phyloP scores from a whole-genome alignment of 2,329 filamentous ascomycete genomes.

The Cercospora sesami region DNA sequence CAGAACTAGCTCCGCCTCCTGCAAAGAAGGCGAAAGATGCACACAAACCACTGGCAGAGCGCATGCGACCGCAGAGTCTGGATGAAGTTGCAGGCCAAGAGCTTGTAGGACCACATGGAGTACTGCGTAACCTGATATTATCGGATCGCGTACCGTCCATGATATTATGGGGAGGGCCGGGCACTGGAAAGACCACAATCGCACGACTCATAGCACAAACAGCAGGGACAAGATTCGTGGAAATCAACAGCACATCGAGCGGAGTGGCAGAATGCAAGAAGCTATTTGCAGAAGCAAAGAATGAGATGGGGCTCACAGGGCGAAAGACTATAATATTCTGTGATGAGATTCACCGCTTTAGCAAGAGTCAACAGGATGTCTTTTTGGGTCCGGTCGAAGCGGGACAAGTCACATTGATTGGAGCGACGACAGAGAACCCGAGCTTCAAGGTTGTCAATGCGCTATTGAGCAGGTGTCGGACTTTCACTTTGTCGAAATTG shows the following conservation, averaged over 20 bases:
- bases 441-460: conserved; percentile 90
- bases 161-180: conserved; percentile 85
- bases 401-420: conserved; percentile 86
- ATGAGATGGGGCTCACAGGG: conserved; percentile 76
- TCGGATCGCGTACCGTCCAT: conserved; percentile 85
- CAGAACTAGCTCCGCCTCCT: conserved; percentile 44
- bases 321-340: conserved; percentile 95
- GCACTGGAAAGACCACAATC: conserved; percentile 87
- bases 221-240: conserved; percentile 82
- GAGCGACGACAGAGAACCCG: conserved; percentile 95
- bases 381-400: conserved; percentile 90
- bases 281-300: conserved; percentile 79
- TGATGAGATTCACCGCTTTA: conserved; percentile 93
- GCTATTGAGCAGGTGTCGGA: conserved; percentile 82
- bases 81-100: conserved; percentile 91
- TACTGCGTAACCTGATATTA: conserved; percentile 83
- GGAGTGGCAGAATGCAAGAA: conserved; percentile 91
- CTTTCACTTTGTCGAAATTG: conserved; percentile 80
- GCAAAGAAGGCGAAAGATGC: conserved; percentile 68
- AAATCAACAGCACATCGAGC: conserved; percentile 90
- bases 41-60: conserved; percentile 82
- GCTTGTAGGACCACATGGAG: conserved; percentile 79
- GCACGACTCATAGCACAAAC: conserved; percentile 83
- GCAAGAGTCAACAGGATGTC: conserved; percentile 89
- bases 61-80: conserved; percentile 81